phyloP scores from a whole-genome alignment of 306 rosid genomes.

The Carpinus viminea region DNA sequence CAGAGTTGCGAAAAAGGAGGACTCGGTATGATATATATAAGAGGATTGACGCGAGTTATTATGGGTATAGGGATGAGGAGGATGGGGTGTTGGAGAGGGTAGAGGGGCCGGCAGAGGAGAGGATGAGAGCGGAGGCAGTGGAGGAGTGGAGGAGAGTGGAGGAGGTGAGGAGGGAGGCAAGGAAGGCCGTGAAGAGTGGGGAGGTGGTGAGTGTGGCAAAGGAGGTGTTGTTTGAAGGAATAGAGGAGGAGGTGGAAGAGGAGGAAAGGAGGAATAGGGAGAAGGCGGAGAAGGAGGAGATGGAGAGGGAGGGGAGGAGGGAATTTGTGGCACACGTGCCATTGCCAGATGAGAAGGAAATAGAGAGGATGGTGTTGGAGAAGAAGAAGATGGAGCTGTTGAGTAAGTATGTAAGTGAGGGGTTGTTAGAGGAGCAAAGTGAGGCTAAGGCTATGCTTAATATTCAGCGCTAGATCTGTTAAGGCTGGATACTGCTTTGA shows the following conservation, averaged over 20 bases:
- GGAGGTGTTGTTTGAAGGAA: constrained; percentile 56
- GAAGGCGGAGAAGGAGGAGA: constrained; percentile 43
- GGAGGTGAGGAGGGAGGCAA: constrained; percentile 75
- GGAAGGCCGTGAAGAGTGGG: constrained; percentile 80
- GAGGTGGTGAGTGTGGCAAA: constrained; percentile 61
- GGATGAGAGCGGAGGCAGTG: constrained; percentile 58
- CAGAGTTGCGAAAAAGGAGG: constrained; percentile 77
- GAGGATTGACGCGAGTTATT: constrained; percentile 79
- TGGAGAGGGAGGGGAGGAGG: constrained; percentile 48
- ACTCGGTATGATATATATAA: constrained; percentile 85
- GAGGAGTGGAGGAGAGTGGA: constrained; percentile 82
- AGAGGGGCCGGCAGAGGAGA: constrained; percentile 68
- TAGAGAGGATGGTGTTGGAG: constrained; percentile 92
- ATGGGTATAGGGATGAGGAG: constrained; percentile 89
- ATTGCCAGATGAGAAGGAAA: constrained; percentile 79
- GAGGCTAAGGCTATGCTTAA: constrained; percentile 82
- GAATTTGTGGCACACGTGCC: constrained; percentile 93
- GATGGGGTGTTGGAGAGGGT: constrained; percentile 74
- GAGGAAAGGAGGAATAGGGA: constrained; percentile 67
- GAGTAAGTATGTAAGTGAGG: constrained; percentile 68
- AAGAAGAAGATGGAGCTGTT: constrained; percentile 85
- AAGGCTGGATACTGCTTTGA: background rate
- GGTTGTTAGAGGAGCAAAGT: constrained; percentile 73
- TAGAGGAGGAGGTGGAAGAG: constrained; percentile 80
- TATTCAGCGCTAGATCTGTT: constrained; percentile 44